Base-by-base conservation (phyloP, 129 eudicot species). In the Tagetes erecta region DNA sequence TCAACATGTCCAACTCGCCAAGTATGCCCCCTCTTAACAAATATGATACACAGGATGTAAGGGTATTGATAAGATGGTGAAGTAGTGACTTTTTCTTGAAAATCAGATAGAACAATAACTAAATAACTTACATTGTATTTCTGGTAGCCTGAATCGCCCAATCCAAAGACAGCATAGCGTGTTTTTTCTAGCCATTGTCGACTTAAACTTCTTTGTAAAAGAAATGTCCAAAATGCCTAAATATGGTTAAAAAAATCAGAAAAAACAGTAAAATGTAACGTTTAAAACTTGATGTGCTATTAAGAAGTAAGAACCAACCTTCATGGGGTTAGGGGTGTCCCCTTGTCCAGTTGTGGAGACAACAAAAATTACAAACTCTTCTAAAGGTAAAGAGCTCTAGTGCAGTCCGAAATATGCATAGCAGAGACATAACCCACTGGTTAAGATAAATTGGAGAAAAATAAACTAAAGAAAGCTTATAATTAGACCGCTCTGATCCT, bases 341-440 rank as follows among this genome's bases (percentile, higher is more conserved):
- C 98, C 98, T 78, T 94, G 98, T 50, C 98, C 98, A 2, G 98
- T 91, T 30, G 98, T 94, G 72, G 97, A 85, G 74, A 91, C 99
- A 62, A 91, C 99, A 82, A 94, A 94, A 72, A 94, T 86, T 27
- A 91, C 93, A 40, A 80, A 68, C 53, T 84, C 83, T 79, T 83
- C 83, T 4, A 40, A 51, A 35, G 88, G 75, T 69, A 94, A 81
- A 55, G 80, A 74, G 68, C 85, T 83, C 99, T 91, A 85, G 58
- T 55, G 70, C 70, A 72, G 41, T 75, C 67, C 71, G 77, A 14
- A 73, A 49, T 35, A 75, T 67, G 58, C 67, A 79, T 76, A 64
- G 42, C 47, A 71, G 67, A 71, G 20, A 31, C 52, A 45, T 44
- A 45, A 71, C 9, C 7, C 67, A 40, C 45, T 38, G 11, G 13